Evolutionary conservation across 805 yeast genomes (phyloP), one percentile per base, ranked within the genome.

Genomic region (Candida ulmi): DNA sequence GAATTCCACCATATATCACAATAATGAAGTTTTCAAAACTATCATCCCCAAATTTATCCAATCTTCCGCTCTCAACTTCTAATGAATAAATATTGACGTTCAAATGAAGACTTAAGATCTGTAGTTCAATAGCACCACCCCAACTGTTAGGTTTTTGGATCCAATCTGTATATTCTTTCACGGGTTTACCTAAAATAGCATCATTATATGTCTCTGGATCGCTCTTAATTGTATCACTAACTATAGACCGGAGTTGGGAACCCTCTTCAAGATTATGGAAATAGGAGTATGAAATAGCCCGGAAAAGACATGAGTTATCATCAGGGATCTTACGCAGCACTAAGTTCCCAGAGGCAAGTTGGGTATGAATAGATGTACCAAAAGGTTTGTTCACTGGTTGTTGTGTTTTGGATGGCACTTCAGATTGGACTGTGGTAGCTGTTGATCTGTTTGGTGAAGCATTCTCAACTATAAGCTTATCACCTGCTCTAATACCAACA

Each of bases 121-220:
- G 76, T 34, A 83, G 60, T 54, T 84, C 95, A 35, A 84, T 83
- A 3, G 87, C 91, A 7, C 95, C 95, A 24, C 95, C 95, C 95
- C 93, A 84, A 15, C 83, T 71, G 27, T 69, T 76, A 16, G 69
- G 70, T 40, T 69, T 62, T 34, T 54, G 47, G 17, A 84, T 84
- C 91, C 93, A 84, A 7, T 60, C 45, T 26, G 72, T 60, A 52
- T 84, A 84, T 9, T 73, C 71, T 0, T 54, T 51, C 2, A 62
- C 57, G 0, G 71, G 60, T 65, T 66, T 48, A 3, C 85, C 88
- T 35, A 84, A 61, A 3, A 81, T 71, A 0, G 76, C 81, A 29
- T 71, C 80, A 35, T 65, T 67, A 55, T 76, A 83, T 15, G 63
- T 67, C 1, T 58, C 61, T n/a, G 58, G 67, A 42, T 75, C 62